Base-by-base conservation (phyloP, 805 yeast species). In the Lachancea sp. region DNA sequence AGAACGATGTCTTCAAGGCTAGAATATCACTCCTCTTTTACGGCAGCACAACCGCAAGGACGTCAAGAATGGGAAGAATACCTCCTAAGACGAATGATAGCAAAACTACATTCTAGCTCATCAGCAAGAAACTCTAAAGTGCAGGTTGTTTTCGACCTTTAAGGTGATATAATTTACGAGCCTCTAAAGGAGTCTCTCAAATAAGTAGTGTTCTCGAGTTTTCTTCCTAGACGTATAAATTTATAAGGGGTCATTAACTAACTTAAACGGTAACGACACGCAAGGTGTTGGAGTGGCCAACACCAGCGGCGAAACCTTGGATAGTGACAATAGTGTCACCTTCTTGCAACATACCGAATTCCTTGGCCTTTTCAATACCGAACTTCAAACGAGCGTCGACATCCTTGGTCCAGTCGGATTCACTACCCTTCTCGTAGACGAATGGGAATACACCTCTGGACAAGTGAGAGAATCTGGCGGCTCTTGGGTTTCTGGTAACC, bases 401-500 rank as follows among this genome's bases (percentile, higher is more conserved):
- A 70, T 92, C 98, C 64, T 80, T 80, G 67, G 86, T 85, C 98
- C 98, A 92, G 77, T 85, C 79, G 60, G 77, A 83, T 36, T 57
- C 53, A 38, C 69, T 63, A 32, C 67, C 67, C 65, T 76, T 70
- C 47, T 70, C 69, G 76, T 84, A 92, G 58, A 86, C 77, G 72
- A 90, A 88, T 65, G 98, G 98, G 73, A 89, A 92, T 51, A 92
- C 97, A 70, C 98, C 98, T 73, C 98, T 83, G 77, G 85, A 87
- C 67, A 92, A 77, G 74, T 92, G 98, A 54, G 90, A 78, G 74
- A 79, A 88, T 75, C 97, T 86, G 47, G 97, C 96, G 50, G 96
- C 79, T 65, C 80, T 74, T 61, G 75, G 79, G 75, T 88, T 87
- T 80, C 98, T 86, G 60, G 98, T 92, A 54, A 92, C 92, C 96